phyloP scores from a whole-genome alignment of 2,329 filamentous ascomycete species.

The Ophiobolus disseminans region DNA sequence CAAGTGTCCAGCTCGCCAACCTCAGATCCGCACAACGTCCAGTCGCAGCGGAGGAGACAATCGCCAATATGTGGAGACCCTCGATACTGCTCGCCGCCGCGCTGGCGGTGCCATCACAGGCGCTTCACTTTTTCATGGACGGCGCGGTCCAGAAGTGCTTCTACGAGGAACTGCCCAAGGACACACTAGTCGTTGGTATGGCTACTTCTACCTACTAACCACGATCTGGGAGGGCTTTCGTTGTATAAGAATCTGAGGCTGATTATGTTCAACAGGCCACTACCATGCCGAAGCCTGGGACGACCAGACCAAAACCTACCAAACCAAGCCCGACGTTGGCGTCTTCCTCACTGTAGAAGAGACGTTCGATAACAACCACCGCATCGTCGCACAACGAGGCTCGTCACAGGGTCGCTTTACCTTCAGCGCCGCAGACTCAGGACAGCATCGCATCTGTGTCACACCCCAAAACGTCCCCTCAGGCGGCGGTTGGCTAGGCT shows the following conservation, averaged over 20 bases:
- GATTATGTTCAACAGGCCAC: conserved; percentile 64
- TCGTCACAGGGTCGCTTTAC: conserved; percentile 82
- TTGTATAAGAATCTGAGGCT: background rate
- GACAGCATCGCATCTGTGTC: conserved; percentile 96
- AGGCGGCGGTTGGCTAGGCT: conserved; percentile 74
- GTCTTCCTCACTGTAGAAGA: conserved; percentile 96
- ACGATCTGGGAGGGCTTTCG: background rate
- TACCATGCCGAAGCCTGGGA: conserved; percentile 88
- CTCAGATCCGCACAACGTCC: conserved; percentile 25
- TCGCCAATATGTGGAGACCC: conserved; percentile 42
- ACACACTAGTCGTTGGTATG: conserved; percentile 89
- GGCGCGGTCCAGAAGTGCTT: conserved; percentile 89
- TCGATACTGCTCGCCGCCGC: conserved; percentile 71
- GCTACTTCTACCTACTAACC: background rate
- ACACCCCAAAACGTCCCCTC: conserved; percentile 78
- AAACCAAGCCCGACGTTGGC: conserved; percentile 75
- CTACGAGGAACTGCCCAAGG: conserved; percentile 97
- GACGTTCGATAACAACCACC: conserved; percentile 96
- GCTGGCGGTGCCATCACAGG: conserved; percentile 70
- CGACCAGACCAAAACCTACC: conserved; percentile 71
- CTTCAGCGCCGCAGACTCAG: conserved; percentile 92
- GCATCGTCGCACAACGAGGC: conserved; percentile 87
- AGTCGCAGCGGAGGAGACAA: conserved; percentile 28
- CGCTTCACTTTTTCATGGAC: conserved; percentile 96
- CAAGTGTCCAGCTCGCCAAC: conserved; percentile 28